Percentiles rank a stretch among this genome's conserved stretches.
phyloP scores from a whole-genome alignment of 345 rosid genomes.

The Abelmoschus esculentus region DNA sequence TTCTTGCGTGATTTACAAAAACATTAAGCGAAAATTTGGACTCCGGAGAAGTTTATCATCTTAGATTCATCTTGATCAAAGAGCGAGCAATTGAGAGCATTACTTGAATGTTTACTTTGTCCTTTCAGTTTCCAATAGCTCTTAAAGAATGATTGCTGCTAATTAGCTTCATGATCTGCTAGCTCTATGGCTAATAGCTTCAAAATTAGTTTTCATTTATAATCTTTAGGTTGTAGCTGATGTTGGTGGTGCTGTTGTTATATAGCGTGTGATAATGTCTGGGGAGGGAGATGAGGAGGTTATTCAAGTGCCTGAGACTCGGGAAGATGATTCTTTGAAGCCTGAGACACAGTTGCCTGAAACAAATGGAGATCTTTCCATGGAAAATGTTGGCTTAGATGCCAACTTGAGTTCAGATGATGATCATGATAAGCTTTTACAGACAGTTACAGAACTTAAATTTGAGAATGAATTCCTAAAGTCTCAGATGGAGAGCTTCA shows the following conservation, averaged over 20 bases:
- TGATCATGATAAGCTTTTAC: constrained; percentile 45
- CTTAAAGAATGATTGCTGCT: background rate
- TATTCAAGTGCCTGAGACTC: constrained; percentile 27
- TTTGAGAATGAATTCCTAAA: constrained; percentile 69
- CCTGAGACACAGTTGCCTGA: constrained; percentile 25
- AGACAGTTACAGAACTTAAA: constrained; percentile 57
- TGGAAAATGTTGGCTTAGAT: constrained; percentile 34
- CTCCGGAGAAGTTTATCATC: background rate
- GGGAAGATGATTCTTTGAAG: constrained; percentile 23
- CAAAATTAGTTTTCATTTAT: background rate
- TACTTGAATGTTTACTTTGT: background rate
- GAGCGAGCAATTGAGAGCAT: background rate
- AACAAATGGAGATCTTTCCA: constrained; percentile 23
- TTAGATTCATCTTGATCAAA: background rate
- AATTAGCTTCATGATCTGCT: background rate
- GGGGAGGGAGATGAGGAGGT: constrained; percentile 31
- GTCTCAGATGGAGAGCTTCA: constrained; percentile 55
- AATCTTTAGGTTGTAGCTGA: background rate
- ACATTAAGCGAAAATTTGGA: background rate
- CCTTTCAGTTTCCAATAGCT: background rate
- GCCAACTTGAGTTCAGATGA: constrained; percentile 14
- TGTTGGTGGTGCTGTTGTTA: background rate
- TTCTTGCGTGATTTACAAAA: background rate
- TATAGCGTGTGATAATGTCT: constrained; percentile 28
- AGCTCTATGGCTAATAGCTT: background rate